phyloP scores from a whole-genome alignment of 2,329 filamentous ascomycete genomes.

The Neospermospora avenae region DNA sequence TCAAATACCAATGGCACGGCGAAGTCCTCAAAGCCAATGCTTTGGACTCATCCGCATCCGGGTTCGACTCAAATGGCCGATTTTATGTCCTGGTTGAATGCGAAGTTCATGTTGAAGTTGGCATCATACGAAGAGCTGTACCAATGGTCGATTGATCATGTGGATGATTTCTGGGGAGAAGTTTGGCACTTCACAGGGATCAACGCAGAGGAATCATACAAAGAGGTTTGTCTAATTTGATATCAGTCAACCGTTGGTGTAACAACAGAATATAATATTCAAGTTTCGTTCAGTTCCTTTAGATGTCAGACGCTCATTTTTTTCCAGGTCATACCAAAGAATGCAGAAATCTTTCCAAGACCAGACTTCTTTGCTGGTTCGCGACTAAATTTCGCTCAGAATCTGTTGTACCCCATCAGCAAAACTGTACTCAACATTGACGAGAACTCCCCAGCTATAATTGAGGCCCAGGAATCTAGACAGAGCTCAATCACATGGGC shows the following conservation, averaged over 20 bases:
- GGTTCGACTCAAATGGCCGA: slow-evolving; percentile 66
- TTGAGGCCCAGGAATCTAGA: slow-evolving; percentile 74
- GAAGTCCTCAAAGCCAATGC: slow-evolving; percentile 27
- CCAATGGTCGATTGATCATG: slow-evolving; percentile 77
- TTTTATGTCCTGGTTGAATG: slow-evolving; percentile 68
- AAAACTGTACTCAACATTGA: slow-evolving; percentile 48
- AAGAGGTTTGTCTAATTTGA: slow-evolving; percentile 46
- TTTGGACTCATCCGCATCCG: slow-evolving; percentile 71
- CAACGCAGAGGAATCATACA: slow-evolving; percentile 61
- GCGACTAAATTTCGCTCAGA: slow-evolving; percentile 89
- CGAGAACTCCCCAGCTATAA: slow-evolving; percentile 64
- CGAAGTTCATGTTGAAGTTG: slow-evolving; percentile 61
- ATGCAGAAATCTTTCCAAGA: slow-evolving; percentile 76
- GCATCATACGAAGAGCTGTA: slow-evolving; percentile 72
- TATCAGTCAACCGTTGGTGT: too few relatives aligned
- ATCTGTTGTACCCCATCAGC: slow-evolving; percentile 71
- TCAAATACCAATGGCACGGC: slow-evolving; percentile 1
- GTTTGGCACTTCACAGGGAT: slow-evolving; percentile 82
- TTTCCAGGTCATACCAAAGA: slow-evolving; percentile 61
- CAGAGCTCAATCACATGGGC: slow-evolving; percentile 66
- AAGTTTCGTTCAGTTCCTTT: not conserved
- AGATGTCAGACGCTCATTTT: not conserved
- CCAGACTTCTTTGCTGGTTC: slow-evolving; percentile 80
- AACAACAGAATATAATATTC: too few relatives aligned
- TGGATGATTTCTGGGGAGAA: slow-evolving; percentile 77